Conservation (phyloP, 495 filamentous ascomycete species). For the Sporormia fimetaria region DNA sequence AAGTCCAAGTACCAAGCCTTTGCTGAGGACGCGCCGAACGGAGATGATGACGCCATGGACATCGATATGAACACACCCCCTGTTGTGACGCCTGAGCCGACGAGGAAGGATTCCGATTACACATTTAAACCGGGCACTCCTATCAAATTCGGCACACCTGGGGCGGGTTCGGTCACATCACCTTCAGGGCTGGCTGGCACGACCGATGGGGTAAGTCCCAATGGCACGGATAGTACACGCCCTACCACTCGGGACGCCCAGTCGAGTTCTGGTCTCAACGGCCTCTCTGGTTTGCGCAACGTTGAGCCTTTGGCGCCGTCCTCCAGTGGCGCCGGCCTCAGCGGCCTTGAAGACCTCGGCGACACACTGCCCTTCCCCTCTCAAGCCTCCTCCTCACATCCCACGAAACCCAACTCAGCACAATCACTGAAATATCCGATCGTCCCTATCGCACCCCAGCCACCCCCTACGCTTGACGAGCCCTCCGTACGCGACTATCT, state of each 20-base stretch:
- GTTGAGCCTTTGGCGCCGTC: constrained; percentile 52
- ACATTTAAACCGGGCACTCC: no score
- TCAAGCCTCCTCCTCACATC: constrained; percentile 40
- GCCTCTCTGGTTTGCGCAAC: constrained; percentile 10
- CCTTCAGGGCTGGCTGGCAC: neutral
- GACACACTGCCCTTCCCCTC: constrained; percentile 65
- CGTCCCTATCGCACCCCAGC: constrained; percentile 44
- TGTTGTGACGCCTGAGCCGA: constrained; percentile 3
- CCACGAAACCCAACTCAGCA: constrained; percentile 30
- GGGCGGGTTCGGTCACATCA: neutral
- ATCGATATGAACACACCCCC: constrained; percentile 27
- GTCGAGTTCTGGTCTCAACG: constrained; percentile 3
- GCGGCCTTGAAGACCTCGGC: constrained; percentile 54
- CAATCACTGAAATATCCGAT: constrained; percentile 46
- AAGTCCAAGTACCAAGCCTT: constrained; percentile 13
- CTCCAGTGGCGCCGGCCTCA: constrained; percentile 41
- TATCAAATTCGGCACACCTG: no score
- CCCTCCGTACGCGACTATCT: constrained; percentile 47
- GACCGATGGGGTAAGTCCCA: neutral
- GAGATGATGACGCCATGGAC: constrained; percentile 33
- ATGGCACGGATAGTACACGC: constrained; percentile 1
- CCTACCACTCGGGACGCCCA: neutral
- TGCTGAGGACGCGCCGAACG: constrained; percentile 10
- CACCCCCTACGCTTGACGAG: constrained; percentile 32
- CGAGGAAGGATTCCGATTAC: no score